These are phyloP conservation scores for Solanum phureja DNA, from an alignment of 257 asterid genomes.

Conservation along the genomic window DNA sequence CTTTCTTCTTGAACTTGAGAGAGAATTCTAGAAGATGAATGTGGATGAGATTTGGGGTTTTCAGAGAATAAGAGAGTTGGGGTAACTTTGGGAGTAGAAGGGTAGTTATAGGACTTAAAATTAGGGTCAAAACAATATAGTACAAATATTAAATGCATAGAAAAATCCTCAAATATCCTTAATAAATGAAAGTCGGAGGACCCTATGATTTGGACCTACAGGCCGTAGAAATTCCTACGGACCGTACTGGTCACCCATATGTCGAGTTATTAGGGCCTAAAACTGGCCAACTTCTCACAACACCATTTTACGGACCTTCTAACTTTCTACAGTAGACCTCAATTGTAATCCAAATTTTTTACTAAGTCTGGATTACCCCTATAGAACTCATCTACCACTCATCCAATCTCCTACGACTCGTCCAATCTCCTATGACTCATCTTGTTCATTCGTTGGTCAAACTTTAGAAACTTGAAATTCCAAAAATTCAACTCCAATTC, in stretches of 20 bases:
- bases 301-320: neutral
- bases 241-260: neutral
- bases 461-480: neutral
- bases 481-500: neutral
- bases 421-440: too few species aligned
- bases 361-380: neutral
- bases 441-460: neutral
- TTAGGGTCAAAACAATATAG: neutral
- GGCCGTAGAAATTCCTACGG: neutral
- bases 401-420: too few species aligned
- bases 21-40: neutral
- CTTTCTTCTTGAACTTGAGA: neutral
- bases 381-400: neutral
- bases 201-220: neutral
- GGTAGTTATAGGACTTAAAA: neutral
- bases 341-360: neutral
- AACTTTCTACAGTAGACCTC: neutral
- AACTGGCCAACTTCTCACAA: neutral
- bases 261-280: neutral
- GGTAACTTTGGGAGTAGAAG: neutral
- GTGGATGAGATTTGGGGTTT: neutral
- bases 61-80: neutral
- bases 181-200: too few species aligned
- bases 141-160: neutral
- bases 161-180: neutral